Base-by-base conservation (phyloP, 2,329 filamentous ascomycete genomes). In the Pseudodiploospora longispora region DNA sequence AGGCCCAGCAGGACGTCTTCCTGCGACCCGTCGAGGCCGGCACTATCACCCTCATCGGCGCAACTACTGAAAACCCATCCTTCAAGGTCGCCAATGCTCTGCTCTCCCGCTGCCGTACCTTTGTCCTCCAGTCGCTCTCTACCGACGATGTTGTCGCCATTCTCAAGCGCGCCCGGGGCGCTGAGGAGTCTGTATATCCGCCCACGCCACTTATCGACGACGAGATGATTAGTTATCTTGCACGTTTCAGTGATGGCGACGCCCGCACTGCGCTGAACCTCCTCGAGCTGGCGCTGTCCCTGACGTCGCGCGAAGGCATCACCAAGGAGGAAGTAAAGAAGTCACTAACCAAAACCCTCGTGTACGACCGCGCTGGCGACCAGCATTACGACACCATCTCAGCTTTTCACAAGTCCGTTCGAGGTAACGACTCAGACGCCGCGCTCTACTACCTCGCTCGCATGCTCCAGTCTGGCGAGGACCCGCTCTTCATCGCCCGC, bases 381-480 rank as follows among this genome's bases (percentile, higher is more conserved):
- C 88, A 95, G 61, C 93, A 97, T 67, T 98, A 97, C 69, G 91
- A 98, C 60, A 93, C 87, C 42, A 97, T 98, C 57, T 95, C 87
- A 1, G 93, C 93, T 30, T 93, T 97, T 56, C 93, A 97, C 74
- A 98, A 98, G 59, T 89, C 89, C 3, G 83, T 97, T 7, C 85
- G 93, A 38, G 93, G 93, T 35, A 85, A 81, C 44, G 83, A 96
- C 57, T 65, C 91, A 0, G 86, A 97, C 62, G 93, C 91, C 0
- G 78, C 91, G 0, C 75, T 98, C 1, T 98, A 97, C 69, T 98
- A 97, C 62, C 79, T 98, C 2, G 87, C 87, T 0, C 83, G 93
- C 32, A 98, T 98, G 93, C 78, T 98, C 5, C 85, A 95, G 57
- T 93, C 87, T 0, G 91, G 91, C 47, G 91, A 97, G 64, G 93